Evolutionary conservation across 1,284 basidiomycete genomes (phyloP).

Genomic region (Mixia osmundae): DNA sequence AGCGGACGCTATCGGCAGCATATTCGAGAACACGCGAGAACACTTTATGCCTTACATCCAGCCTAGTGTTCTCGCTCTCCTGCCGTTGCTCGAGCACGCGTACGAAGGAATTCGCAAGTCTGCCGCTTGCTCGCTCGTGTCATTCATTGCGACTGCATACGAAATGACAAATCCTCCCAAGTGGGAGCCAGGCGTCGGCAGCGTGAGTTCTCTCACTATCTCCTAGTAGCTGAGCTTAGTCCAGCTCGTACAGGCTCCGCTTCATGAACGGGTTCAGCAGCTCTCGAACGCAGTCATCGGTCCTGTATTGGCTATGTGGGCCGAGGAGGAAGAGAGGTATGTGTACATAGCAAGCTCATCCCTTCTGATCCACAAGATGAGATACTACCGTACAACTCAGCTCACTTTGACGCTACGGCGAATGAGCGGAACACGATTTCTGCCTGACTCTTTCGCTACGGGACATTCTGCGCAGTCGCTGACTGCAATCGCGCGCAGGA

Average conservation of each 20-base stretch:
- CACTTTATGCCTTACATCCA: conserved; percentile 68
- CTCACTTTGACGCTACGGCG: conserved; percentile 45
- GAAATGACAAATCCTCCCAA: conserved; percentile 58
- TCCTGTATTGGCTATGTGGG: conserved; percentile 66
- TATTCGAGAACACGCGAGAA: conserved; percentile 58
- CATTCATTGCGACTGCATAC: conserved; percentile 79
- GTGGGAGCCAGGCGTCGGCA: conserved; percentile 26
- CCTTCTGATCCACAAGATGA: conserved; percentile 31
- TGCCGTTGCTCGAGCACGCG: conserved; percentile 52
- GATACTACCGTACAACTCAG: conserved; percentile 43
- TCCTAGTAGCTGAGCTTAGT: conserved; percentile 5
- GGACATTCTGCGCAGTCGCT: background rate
- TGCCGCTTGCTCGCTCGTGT: conserved; percentile 66
- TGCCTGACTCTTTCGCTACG: background rate
- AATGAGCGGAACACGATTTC: too few species aligned
- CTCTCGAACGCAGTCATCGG: conserved; percentile 54
- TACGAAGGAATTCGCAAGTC: conserved; percentile 97
- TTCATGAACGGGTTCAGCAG: conserved; percentile 56
- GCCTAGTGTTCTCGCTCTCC: conserved; percentile 51
- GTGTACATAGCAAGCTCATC: conserved; percentile 23
- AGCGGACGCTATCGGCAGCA: conserved; percentile 78
- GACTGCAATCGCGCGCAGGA: too few species aligned
- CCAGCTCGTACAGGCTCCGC: conserved; percentile 26
- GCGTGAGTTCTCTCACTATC: background rate
- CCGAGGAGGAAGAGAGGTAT: conserved; percentile 92